These are phyloP conservation scores for Phylloporus scabripes DNA, from an alignment of 768 basidiomycete species.

Conservation along the genomic window DNA sequence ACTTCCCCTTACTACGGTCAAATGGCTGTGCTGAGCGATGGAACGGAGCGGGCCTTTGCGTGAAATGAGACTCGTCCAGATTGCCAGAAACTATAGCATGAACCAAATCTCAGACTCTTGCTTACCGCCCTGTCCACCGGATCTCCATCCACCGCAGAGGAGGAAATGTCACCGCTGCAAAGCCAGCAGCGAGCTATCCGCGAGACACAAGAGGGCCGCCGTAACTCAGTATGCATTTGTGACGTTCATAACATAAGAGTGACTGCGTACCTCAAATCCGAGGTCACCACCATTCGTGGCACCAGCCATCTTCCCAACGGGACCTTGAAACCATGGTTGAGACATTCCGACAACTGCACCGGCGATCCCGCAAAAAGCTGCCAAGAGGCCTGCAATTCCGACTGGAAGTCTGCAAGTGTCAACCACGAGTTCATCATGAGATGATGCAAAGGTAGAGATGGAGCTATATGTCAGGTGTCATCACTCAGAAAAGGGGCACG, in stretches of 20 bases:
- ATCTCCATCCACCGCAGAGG: constrained; percentile 47
- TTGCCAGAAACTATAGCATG: too few species aligned
- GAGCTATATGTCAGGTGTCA: too few species aligned
- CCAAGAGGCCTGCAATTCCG: constrained; percentile 44
- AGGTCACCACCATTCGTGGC: constrained; percentile 4
- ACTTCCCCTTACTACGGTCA: too few species aligned
- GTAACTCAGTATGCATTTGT: neutral
- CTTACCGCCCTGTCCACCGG: constrained; percentile 35
- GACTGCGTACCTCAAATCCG: neutral
- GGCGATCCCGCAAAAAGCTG: constrained; percentile 41
- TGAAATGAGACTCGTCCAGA: too few species aligned
- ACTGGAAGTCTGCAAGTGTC: constrained; percentile 36
- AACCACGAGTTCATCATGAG: too few species aligned
- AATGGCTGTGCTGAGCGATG: too few species aligned
- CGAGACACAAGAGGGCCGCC: neutral
- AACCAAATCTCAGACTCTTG: neutral
- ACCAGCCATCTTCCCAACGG: constrained; percentile 40
- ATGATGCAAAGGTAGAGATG: too few species aligned
- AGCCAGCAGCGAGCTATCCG: constrained; percentile 38
- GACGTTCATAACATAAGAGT: neutral
- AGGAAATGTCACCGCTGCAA: constrained; percentile 43
- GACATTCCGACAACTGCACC: constrained; percentile 52
- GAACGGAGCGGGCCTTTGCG: too few species aligned
- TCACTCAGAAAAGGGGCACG: constrained; percentile 4
- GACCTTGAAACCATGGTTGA: constrained; percentile 49